Base-by-base conservation (phyloP, 2,329 filamentous ascomycete species). In the Beauveria sp. region DNA sequence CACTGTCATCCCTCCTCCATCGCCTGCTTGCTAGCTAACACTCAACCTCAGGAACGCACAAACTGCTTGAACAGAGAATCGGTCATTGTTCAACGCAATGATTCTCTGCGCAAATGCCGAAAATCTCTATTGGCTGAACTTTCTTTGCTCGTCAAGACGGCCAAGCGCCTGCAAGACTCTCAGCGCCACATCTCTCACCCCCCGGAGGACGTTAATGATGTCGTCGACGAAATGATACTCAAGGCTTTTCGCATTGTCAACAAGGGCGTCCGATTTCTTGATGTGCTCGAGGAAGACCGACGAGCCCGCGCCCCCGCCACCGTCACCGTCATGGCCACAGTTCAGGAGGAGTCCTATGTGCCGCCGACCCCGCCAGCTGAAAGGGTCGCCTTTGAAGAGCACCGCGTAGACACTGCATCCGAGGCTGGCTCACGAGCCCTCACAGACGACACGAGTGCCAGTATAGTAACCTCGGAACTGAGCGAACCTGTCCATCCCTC, bases 161-260 rank as follows among this genome's bases (percentile, higher is more conserved):
- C 91, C 20, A 97, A 96, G 75, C 83, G 85, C 54, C 78, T 99
- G 65, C 91, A 93, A 73, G 91, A 93, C 68, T 81, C 85, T 65
- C 86, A 90, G 62, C 80, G 78, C 63, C 79, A 79, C 4, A 66
- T 74, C 47, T 66, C 75, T 0, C 73, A 77, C 16, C 77, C 80
- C 0, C 71, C 76, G 0, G 82, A 87, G 34, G 81, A 85, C 51
- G 79, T 89, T 14, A 91, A 91, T 68, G 85, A 89, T 67, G 84
- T 93, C 62, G 84, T 97, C 62, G 93, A 98, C 70, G 90, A 96
- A 72, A 91, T 98, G 84, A 89, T 98, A 26, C 78, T 96, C 58
- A 95, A 93, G 73, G 93, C 93, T 0, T 98, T 96, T 78, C 92
- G 90, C 70, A 92, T 98, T 58, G 90, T 96, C n/a, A 93, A 88